A percentile compares a stretch with the other conserved stretches of the same genome.
These are phyloP conservation scores for Melampsora americana DNA, from an alignment of 1,284 basidiomycete species.

Conservation along the genomic window DNA sequence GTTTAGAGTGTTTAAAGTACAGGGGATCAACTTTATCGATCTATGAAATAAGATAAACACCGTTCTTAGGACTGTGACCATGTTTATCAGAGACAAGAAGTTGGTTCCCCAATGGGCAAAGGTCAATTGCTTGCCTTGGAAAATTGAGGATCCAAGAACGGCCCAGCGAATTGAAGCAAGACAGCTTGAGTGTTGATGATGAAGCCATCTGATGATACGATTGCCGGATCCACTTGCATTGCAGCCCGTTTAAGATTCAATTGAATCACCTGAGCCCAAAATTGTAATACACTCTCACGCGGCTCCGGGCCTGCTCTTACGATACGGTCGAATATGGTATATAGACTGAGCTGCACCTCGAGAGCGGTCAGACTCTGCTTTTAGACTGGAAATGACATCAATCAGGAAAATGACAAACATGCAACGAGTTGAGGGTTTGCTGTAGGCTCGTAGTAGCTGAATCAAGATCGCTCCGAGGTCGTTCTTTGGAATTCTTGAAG, in stretches of 20 bases:
- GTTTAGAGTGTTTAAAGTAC: constrained; percentile 69
- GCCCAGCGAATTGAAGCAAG: constrained; percentile 83
- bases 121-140: constrained; percentile 65
- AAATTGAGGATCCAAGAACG: constrained; percentile 89
- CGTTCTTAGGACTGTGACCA: background rate
- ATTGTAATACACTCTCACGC: constrained; percentile 78
- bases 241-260: constrained; percentile 83
- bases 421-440: constrained; percentile 72
- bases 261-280: constrained; percentile 70
- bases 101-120: background rate
- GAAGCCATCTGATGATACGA: constrained; percentile 86
- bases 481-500: constrained; percentile 77
- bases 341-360: constrained; percentile 66
- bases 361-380: background rate
- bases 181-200: constrained; percentile 85
- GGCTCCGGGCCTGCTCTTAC: constrained; percentile 76
- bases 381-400: background rate
- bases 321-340: constrained; percentile 81
- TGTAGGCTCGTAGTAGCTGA: constrained; percentile 77
- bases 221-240: constrained; percentile 80
- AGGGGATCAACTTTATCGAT: constrained; percentile 85
- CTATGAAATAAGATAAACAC: constrained; percentile 56
- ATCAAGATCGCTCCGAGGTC: constrained; percentile 70
- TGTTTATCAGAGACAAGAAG: background rate
- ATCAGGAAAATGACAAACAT: constrained; percentile 58